A percentile compares a stretch with the other conserved stretches of the same genome.
phyloP scores from a whole-genome alignment of 768 basidiomycete genomes.

The Boletales sp. region DNA sequence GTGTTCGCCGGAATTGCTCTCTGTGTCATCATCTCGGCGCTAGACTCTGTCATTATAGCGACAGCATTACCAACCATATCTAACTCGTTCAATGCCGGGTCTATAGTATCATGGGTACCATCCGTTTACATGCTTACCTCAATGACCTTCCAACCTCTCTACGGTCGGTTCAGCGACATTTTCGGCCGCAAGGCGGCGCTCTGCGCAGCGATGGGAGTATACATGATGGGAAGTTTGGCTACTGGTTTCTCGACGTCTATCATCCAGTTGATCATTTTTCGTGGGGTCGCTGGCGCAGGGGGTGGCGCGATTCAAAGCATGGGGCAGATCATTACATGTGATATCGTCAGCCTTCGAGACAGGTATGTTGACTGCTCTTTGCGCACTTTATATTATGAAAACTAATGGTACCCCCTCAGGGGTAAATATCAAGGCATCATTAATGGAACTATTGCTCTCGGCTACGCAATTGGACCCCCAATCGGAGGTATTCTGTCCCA shows the following conservation, averaged over 20 bases:
- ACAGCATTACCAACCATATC: conserved; percentile 75
- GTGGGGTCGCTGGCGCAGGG: conserved; percentile 66
- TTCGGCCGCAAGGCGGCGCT: conserved; percentile 64
- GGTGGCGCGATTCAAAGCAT: conserved; percentile 71
- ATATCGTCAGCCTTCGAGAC: conserved; percentile 67
- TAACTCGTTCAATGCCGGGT: conserved; percentile 52
- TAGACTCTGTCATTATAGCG: conserved; percentile 72
- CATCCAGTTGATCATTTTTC: conserved; percentile 63
- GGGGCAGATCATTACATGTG: conserved; percentile 68
- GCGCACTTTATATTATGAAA: neutral
- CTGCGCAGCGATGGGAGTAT: conserved; percentile 55
- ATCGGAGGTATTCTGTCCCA: conserved; percentile 64
- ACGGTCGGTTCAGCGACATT: conserved; percentile 64
- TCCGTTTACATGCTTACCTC: conserved; percentile 69
- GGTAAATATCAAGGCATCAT: conserved; percentile 80
- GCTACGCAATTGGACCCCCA: conserved; percentile 64
- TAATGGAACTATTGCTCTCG: conserved; percentile 49
- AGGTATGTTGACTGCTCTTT: conserved; percentile 35
- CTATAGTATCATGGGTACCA: conserved; percentile 59
- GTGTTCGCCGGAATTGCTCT: conserved; percentile 60
- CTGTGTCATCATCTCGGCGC: conserved; percentile 57
- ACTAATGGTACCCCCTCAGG: conserved; percentile 25
- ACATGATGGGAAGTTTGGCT: conserved; percentile 61
- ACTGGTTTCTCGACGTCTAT: conserved; percentile 67
- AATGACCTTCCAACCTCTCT: conserved; percentile 36